These are phyloP conservation scores for Tricholoma terreum DNA, from an alignment of 768 basidiomycete species.

Conservation along the genomic window DNA sequence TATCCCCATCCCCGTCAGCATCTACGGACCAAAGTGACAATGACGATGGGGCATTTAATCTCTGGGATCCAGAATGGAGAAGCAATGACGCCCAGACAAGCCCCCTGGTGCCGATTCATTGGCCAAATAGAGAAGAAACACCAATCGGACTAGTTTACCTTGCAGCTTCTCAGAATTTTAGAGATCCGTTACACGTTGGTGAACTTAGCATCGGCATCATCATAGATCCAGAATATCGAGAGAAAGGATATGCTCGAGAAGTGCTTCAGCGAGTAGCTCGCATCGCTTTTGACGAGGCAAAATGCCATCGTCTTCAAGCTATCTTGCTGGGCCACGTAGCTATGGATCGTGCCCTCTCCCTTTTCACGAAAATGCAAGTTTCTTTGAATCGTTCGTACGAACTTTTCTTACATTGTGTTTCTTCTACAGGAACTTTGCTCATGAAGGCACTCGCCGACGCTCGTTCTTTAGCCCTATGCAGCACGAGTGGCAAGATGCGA, in stretches of 20 bases:
- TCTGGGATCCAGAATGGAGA: too few relatives aligned
- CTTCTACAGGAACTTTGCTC: constrained; percentile 47
- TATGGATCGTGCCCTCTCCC: constrained; percentile 40
- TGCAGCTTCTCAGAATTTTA: constrained; percentile 23
- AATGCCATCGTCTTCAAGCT: constrained; percentile 53
- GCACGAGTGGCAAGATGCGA: constrained; percentile 55
- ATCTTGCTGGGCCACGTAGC: constrained; percentile 43
- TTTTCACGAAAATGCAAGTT: constrained; percentile 46
- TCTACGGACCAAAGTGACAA: neutral
- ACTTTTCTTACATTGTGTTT: constrained; percentile 1
- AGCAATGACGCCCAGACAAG: too few relatives aligned
- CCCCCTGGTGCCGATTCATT: neutral
- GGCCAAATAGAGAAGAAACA: neutral
- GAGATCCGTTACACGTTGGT: constrained; percentile 29
- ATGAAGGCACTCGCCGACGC: constrained; percentile 62
- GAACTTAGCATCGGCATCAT: constrained; percentile 60
- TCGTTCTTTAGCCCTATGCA: constrained; percentile 46
- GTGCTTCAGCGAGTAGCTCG: constrained; percentile 44
- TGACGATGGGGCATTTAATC: too few relatives aligned
- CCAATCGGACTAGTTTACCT: constrained; percentile 45
- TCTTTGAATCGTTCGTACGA: neutral
- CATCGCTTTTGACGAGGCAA: constrained; percentile 43
- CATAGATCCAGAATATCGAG: constrained; percentile 33
- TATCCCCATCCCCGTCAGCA: neutral
- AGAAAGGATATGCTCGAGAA: constrained; percentile 42